A percentile compares a stretch with the other conserved stretches of the same genome.
Evolutionary conservation across 1,139 yeast species (phyloP).

Genomic region (Geotrichum cucujoidarum): DNA sequence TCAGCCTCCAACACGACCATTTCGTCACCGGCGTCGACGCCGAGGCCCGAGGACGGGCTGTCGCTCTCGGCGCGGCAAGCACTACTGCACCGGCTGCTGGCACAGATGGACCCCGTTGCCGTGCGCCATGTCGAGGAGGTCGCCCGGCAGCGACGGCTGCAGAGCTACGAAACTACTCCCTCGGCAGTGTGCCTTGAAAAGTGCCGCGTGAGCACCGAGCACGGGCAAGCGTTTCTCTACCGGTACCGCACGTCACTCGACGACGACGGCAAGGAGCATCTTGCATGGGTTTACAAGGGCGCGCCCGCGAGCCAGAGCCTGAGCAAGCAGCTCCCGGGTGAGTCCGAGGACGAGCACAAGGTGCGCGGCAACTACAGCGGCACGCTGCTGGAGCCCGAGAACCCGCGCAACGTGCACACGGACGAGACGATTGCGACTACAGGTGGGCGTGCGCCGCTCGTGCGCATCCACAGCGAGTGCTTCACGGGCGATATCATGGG

Average conservation of each 20-base stretch:
- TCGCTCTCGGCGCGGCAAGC: constrained; percentile 5
- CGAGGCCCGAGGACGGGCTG: constrained; percentile 1
- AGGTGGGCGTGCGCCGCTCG: constrained; percentile 42
- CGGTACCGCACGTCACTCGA: constrained; percentile 81
- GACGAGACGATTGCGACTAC: background rate
- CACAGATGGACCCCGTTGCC: constrained; percentile 9
- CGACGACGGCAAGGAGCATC: constrained; percentile 85
- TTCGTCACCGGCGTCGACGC: constrained; percentile 4
- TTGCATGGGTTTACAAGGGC: constrained; percentile 96
- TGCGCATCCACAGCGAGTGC: constrained; percentile 93
- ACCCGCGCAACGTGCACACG: constrained; percentile 7
- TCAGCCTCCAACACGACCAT: background rate
- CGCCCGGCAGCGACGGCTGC: constrained; percentile 4
- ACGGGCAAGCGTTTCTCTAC: constrained; percentile 90
- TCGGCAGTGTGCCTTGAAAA: constrained; percentile 82
- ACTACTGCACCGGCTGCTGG: constrained; percentile 10
- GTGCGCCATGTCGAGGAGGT: constrained; percentile 9
- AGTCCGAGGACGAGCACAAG: constrained; percentile 90
- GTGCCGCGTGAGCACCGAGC: constrained; percentile 86
- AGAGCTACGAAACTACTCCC: constrained; percentile 47
- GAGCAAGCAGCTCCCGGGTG: constrained; percentile 56
- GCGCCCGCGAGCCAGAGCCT: constrained; percentile 74
- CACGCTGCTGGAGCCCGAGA: constrained; percentile 55
- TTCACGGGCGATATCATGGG: constrained; percentile 99
- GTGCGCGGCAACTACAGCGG: constrained; percentile 98